A percentile compares a stretch with the other conserved stretches of the same genome.
phyloP scores from a whole-genome alignment of 2,329 filamentous ascomycete species.

The Huntiella decipiens region DNA sequence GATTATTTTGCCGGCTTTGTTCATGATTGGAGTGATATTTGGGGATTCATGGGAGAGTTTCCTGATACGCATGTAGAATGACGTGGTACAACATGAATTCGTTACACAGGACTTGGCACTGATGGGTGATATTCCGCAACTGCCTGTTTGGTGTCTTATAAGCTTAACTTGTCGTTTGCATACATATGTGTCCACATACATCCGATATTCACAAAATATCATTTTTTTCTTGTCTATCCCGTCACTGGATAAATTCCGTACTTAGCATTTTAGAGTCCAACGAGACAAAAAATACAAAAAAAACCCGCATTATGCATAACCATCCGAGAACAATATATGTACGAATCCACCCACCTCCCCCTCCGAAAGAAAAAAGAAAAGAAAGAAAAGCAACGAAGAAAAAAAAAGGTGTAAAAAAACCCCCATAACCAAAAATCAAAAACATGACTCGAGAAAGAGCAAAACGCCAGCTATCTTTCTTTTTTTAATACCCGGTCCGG shows the following conservation, averaged over 20 bases:
- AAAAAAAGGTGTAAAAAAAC: background rate
- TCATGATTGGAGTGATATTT: conserved; percentile 6
- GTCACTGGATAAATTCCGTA: conserved; percentile 14
- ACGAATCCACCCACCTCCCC: background rate
- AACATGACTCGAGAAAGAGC: background rate
- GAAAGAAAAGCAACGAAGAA: background rate
- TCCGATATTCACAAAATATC: background rate
- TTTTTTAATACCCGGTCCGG: conserved; percentile 14
- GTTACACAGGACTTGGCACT: no score
- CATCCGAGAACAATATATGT: background rate
- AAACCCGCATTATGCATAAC: background rate
- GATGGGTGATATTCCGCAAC: no score
- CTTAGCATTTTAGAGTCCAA: no score
- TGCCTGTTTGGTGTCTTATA: no score
- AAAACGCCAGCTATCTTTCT: background rate
- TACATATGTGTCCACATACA: background rate
- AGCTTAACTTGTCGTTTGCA: no score
- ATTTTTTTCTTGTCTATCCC: background rate
- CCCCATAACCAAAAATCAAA: conserved; percentile 9
- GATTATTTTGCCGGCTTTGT: conserved; percentile 1
- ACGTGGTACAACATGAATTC: no score
- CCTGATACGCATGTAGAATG: background rate
- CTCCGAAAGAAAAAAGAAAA: background rate
- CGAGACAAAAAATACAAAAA: conserved; percentile 11
- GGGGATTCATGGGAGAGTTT: conserved; percentile 9